phyloP scores from a whole-genome alignment of 176 grass and related monocot genomes.

The Alopecurus myosuroides region DNA sequence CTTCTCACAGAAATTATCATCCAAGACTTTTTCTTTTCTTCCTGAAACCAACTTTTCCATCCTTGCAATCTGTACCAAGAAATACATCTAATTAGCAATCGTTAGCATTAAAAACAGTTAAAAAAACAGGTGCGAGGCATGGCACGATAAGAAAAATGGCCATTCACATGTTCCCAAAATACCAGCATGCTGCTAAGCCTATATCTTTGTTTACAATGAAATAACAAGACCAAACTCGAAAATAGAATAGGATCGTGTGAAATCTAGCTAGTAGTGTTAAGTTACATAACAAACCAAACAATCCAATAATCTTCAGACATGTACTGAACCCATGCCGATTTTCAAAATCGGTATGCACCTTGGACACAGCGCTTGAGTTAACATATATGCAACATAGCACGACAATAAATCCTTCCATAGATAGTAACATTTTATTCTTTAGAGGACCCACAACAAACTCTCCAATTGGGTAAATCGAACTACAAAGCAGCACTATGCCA shows the following conservation, averaged over 20 bases:
- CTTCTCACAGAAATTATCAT: slow-evolving; percentile 40
- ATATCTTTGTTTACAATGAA: neutral
- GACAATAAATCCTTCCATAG: neutral
- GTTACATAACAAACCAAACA: neutral
- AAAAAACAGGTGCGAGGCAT: neutral
- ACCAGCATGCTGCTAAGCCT: neutral
- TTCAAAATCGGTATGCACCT: neutral
- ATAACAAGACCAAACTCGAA: neutral
- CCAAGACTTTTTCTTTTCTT: slow-evolving; percentile 27
- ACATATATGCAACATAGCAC: neutral
- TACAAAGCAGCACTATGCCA: neutral
- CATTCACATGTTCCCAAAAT: neutral
- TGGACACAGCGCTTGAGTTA: neutral
- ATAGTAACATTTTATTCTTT: neutral
- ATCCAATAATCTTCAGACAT: neutral
- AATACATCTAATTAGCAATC: neutral
- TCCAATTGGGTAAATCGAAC: neutral
- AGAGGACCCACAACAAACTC: neutral
- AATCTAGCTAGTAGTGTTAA: neutral
- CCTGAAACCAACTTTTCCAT: slow-evolving; percentile 44
- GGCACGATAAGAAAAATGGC: neutral
- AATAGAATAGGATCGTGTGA: neutral
- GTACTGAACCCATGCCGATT: neutral
- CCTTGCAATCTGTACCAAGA: slow-evolving; percentile 37
- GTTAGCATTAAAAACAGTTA: neutral